Base-by-base conservation (phyloP, 2,329 filamentous ascomycete genomes). In the Beauveria asiatica region DNA sequence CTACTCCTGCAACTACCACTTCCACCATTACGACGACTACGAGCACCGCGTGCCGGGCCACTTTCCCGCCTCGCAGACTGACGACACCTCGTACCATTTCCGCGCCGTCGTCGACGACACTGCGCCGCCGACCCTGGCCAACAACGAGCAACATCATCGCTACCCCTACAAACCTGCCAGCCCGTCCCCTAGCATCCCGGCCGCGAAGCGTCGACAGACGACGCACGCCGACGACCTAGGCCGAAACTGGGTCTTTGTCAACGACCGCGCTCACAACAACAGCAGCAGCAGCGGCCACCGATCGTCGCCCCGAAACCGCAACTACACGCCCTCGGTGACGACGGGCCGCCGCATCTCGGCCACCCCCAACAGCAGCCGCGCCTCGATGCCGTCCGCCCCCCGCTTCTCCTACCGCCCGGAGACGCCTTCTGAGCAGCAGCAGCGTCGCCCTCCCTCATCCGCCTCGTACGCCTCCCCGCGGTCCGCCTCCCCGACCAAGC, bases 231-330 rank as follows among this genome's bases (percentile, higher is more conserved):
- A 84, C 63, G 83, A 87, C 48, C 75, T 89, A 6, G 78, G 82
- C 33, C 81, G 79, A 59, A 89, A 85, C 72, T 92, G 88, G 88
- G 86, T 92, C 30, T 78, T 92, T 64, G 83, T 92, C 27, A 75
- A 76, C 59, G 79, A 79, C 49, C 45, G 10, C 70, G 70, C 19
- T 64, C 63, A 33, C 64, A 41, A 59, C 62, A 10, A 10, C 21
- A 52, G 21, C 50, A 55, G n/a, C 27, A 67, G 45, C 61, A 44
- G 65, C 7, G 59, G 66, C 16, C 61, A 67, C 16, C 65, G 65
- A 37, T 60, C 66, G 5, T 62, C 68, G 8, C 67, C 70, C 7
- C 68, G 71, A 56, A 69, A 67, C n/a, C 69, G 71, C 61, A 72
- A 73, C 53, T 65, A 68, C 6, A 68, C 67, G 3, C 68, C 73